Evolutionary conservation across 2,329 filamentous ascomycete species (phyloP), one percentile per base, ranked within the genome.

Genomic region (Xylariaceae sp.): DNA sequence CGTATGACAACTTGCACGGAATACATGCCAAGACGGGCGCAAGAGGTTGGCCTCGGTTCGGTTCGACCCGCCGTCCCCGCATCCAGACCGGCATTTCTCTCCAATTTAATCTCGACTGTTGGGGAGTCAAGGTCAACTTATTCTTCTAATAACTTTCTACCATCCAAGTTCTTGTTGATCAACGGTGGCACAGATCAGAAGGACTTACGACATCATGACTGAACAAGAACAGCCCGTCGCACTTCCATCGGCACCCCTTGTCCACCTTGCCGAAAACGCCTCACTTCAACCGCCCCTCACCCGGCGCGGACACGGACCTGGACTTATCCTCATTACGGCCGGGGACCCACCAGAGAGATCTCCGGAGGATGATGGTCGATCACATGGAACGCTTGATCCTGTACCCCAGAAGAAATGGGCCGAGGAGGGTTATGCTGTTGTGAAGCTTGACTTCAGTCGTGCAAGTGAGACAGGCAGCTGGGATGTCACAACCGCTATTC

Each of bases 351-450:
- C 15, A 11, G 64, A 55, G 39, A 70, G 65, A n/a, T 4, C 1
- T 30, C 15, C 39, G n/a, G 18, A 34, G n/a, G 52, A 18, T 5
- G 23, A 30, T 1, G 18, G 15, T 2, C 6, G 13, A 37, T 45
- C 39, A 35, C 13, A 49, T 10, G 55, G 67, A 68, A 63, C 72
- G 58, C 61, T 74, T 6, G 76, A 77, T 56, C 86, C 86, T 0
- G 76, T 80, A 7, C 82, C 83, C 0, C 66, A 83, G 11, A 69
- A 82, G 61, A 90, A 89, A 72, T 89, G 87, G 87, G 86, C 86
- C 0, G 87, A 90, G 68, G 87, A 90, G 69, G 85, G 87, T 0
- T 89, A 83, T 64, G 76, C 81, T 0, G 84, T 89, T 2, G 83
- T 76, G 0, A 80, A 87, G 68, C 68, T 88, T 0, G 68, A 73